Evolutionary conservation across 1,284 basidiomycete species (phyloP).

Genomic region (Fomitiporia mediterranea): DNA sequence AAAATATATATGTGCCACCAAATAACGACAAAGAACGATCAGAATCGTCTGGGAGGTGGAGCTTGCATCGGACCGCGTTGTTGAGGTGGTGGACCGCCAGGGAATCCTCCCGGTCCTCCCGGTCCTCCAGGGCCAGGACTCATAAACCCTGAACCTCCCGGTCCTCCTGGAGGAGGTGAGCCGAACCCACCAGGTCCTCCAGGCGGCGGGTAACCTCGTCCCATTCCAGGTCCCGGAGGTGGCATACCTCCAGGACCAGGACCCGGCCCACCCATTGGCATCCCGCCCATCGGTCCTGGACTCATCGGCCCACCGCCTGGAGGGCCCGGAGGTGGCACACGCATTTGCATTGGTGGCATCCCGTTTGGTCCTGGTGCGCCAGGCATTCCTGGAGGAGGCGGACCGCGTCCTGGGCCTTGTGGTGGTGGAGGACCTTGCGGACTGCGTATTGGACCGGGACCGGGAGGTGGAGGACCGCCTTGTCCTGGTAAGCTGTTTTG

Average conservation of each 20-base stretch:
- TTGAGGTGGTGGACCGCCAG: conserved; percentile 13
- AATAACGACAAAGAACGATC: not conserved
- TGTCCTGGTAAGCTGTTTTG: too few relatives aligned
- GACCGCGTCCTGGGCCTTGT: conserved; percentile 11
- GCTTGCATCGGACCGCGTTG: conserved; percentile 14
- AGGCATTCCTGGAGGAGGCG: not conserved
- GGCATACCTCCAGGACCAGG: conserved; percentile 14
- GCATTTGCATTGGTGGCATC: conserved; percentile 4
- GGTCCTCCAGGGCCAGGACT: conserved; percentile 9
- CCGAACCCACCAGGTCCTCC: conserved; percentile 8
- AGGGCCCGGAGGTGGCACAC: conserved; percentile 2
- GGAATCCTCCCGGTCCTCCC: conserved; percentile 6
- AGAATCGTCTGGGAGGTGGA: conserved; percentile 16
- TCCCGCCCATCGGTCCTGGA: conserved; percentile 2
- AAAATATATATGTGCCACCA: not conserved
- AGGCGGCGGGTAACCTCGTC: conserved; percentile 16
- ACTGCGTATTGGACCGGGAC: conserved; percentile 19
- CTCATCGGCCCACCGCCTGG: conserved; percentile 7
- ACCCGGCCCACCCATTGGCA: conserved; percentile 10
- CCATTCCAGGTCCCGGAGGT: conserved; percentile 11
- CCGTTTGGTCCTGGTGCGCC: conserved; percentile 8
- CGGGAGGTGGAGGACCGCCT: conserved; percentile 22
- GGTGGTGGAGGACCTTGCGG: conserved; percentile 4
- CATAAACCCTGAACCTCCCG: conserved; percentile 13
- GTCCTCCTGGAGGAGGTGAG: conserved; percentile 10